Conservation (phyloP, 495 filamentous ascomycete genomes). For the Lepraria neglecta region DNA sequence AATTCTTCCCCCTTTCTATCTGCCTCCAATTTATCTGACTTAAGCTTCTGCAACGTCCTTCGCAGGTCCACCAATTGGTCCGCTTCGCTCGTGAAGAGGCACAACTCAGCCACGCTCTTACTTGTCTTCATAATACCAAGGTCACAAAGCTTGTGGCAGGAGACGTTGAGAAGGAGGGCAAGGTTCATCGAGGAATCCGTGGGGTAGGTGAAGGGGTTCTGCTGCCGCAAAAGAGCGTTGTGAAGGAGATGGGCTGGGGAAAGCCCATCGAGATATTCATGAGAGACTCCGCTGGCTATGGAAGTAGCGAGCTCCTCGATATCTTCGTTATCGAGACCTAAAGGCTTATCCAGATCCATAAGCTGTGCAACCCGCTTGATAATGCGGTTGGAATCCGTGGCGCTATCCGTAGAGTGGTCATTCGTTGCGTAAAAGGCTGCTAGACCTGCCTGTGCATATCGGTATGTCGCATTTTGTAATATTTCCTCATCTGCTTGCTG, state of each 20-base stretch:
- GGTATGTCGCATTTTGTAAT: constrained; percentile 46
- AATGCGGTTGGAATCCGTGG: constrained; percentile 59
- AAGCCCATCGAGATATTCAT: constrained; percentile 38
- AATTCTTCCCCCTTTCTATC: constrained; percentile 40
- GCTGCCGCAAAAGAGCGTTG: constrained; percentile 51
- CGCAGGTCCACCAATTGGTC: constrained; percentile 61
- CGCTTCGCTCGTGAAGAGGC: constrained; percentile 50
- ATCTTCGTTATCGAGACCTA: constrained; percentile 31
- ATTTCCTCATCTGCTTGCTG: constrained; percentile 47
- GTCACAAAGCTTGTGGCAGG: constrained; percentile 56
- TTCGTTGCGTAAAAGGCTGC: constrained; percentile 66
- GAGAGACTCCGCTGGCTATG: constrained; percentile 4
- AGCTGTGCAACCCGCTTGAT: constrained; percentile 53
- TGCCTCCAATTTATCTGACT: constrained; percentile 39
- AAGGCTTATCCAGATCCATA: constrained; percentile 51
- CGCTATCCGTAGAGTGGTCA: constrained; percentile 49
- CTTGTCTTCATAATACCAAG: constrained; percentile 55
- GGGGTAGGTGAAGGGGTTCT: constrained; percentile 64
- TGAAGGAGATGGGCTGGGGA: constrained; percentile 44
- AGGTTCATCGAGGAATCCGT: constrained; percentile 54
- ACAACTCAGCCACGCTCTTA: constrained; percentile 53
- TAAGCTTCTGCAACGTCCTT: constrained; percentile 51
- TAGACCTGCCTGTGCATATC: constrained; percentile 67
- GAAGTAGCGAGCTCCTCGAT: constrained; percentile 24
- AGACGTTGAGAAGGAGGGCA: constrained; percentile 61